Evolutionary conservation across 345 rosid species (phyloP).

Genomic region (Citrus australasica): DNA sequence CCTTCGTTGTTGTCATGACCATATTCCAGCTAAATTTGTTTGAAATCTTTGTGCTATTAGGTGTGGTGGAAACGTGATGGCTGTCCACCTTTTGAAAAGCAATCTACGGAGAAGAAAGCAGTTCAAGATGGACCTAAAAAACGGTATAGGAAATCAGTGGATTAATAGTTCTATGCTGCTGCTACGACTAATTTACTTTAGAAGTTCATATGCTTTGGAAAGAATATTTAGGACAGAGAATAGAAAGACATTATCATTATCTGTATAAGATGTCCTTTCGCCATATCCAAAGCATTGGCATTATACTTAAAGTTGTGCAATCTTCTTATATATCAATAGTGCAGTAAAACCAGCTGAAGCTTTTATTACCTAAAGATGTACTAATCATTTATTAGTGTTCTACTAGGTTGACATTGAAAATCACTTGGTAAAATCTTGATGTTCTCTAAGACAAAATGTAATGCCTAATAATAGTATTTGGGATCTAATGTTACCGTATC

Average conservation of each 20-base stretch:
- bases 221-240: not conserved
- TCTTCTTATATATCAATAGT: not conserved
- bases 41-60: conserved; percentile 34
- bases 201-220: not conserved
- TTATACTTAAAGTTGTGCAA: not conserved
- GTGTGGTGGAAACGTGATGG: conserved; percentile 99
- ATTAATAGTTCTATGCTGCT: not conserved
- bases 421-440: too few species aligned
- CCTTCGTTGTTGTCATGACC: conserved; percentile 7
- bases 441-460: too few species aligned
- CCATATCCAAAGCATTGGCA: not conserved
- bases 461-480: not conserved
- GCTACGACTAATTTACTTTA: not conserved
- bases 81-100: conserved; percentile 94
- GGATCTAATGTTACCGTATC: not conserved
- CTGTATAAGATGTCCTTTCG: not conserved
- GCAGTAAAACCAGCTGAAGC: not conserved
- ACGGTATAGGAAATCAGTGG: conserved; percentile 46
- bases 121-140: conserved; percentile 62
- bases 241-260: not conserved
- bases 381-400: not conserved
- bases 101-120: conserved; percentile 61
- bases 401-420: not conserved
- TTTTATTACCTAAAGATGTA: not conserved
- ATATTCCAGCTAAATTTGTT: conserved; percentile 6